phyloP scores from a whole-genome alignment of 352 stramenopile species.

The Pythium pectinolyticum region DNA sequence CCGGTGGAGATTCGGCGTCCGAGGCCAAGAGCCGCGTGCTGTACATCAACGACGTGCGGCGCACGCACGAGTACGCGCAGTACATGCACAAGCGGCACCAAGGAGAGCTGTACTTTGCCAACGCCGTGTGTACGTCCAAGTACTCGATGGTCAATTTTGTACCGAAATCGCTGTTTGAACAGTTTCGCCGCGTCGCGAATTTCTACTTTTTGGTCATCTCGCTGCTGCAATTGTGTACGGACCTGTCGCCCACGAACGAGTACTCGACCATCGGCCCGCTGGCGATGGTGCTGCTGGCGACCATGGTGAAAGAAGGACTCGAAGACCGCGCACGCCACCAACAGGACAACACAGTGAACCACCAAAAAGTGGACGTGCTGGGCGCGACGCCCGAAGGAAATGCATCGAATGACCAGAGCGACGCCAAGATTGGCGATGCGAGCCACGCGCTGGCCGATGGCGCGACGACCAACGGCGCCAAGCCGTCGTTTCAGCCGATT shows the following conservation, averaged over 20 bases:
- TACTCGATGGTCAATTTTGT: constrained; percentile 96
- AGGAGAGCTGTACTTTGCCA: constrained; percentile 44
- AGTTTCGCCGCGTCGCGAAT: constrained; percentile 96
- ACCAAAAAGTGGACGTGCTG: constrained; percentile 53
- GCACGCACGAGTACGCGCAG: constrained; percentile 60
- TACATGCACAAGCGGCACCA: constrained; percentile 50
- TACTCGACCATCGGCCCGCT: constrained; percentile 86
- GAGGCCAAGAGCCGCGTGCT: constrained; percentile 57
- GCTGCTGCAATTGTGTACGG: constrained; percentile 91
- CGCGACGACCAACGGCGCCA: constrained; percentile 5
- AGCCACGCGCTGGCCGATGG: constrained; percentile 11
- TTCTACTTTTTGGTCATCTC: constrained; percentile 97
- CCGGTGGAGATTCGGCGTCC: constrained; percentile 8
- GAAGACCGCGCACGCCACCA: constrained; percentile 76
- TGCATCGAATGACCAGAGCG: constrained; percentile 9
- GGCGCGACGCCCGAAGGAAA: constrained; percentile 31
- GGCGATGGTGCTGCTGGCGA: constrained; percentile 73
- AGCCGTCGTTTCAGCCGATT: constrained; percentile 62
- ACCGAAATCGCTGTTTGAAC: constrained; percentile 93
- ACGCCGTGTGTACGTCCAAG: constrained; percentile 88
- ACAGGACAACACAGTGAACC: constrained; percentile 75
- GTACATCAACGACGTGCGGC: constrained; percentile 66
- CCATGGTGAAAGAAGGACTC: constrained; percentile 84
- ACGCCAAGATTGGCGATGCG: constrained; percentile 10
- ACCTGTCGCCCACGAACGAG: constrained; percentile 84